phyloP scores from a whole-genome alignment of 2,329 filamentous ascomycete species.

The Aspergillus jensenii region DNA sequence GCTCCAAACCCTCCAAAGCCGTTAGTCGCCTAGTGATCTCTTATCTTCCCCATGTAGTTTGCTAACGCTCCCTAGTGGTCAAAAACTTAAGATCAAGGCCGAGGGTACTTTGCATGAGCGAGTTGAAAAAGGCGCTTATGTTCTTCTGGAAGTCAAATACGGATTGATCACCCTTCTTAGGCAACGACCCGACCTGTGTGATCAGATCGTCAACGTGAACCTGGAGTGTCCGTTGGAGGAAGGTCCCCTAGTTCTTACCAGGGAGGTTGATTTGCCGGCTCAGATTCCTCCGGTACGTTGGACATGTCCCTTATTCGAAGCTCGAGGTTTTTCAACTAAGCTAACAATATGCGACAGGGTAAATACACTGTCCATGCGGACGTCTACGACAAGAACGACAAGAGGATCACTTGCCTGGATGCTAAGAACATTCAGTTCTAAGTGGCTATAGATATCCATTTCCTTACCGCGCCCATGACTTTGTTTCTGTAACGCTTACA shows the following conservation, averaged over 20 bases:
- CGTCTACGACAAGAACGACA: slow-evolving; percentile 70
- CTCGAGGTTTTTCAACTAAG: slow-evolving; percentile 1
- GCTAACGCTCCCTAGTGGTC: slow-evolving; percentile 59
- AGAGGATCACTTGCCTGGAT: slow-evolving; percentile 82
- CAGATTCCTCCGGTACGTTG: slow-evolving; percentile 82
- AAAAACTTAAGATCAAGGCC: slow-evolving; percentile 75
- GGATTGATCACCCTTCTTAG: slow-evolving; percentile 87
- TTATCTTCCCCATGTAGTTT: not conserved
- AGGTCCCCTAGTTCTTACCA: slow-evolving; percentile 70
- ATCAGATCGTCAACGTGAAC: slow-evolving; percentile 84
- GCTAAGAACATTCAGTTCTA: slow-evolving; percentile 51
- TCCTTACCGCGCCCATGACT: not conserved
- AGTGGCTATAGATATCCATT: not conserved
- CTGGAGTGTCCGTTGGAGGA: slow-evolving; percentile 84
- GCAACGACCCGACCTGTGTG: slow-evolving; percentile 79
- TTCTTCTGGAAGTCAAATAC: slow-evolving; percentile 86
- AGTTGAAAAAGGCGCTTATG: slow-evolving; percentile 76
- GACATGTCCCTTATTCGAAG: not conserved
- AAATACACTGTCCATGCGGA: slow-evolving; percentile 88
- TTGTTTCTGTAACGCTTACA: slow-evolving; percentile 1
- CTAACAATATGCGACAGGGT: slow-evolving; percentile 57
- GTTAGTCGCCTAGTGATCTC: slow-evolving; percentile 56
- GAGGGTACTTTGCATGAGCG: slow-evolving; percentile 70
- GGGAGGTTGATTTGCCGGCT: slow-evolving; percentile 79
- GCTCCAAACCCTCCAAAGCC: slow-evolving; percentile 80